Evolutionary conservation across 495 filamentous ascomycete genomes (phyloP), one percentile per base, ranked within the genome.

Genomic region (Penicillium goetzii): DNA sequence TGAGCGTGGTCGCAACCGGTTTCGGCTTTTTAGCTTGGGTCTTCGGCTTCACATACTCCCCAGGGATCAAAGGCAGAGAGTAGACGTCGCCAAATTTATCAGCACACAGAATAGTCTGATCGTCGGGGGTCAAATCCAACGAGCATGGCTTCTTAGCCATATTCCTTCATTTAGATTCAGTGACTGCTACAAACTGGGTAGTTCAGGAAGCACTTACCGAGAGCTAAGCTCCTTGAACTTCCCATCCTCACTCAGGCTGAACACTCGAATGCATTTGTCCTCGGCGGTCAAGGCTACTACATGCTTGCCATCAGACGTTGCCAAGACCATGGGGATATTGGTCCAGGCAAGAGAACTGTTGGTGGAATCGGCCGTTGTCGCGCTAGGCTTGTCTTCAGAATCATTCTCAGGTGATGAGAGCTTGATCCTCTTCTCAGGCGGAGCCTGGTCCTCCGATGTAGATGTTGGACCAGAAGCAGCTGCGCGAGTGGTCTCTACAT

Each of bases 41-140:
- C 40, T 65, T 43, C 41, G 52, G 36, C 50, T 71, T 71, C 21
- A 70, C 62, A 36, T 66, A 71, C 47, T 77, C 68, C 32, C 80
- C 72, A n/a, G 81, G 82, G 54, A 93, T 72, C 3, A 98, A 76
- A 4, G 95, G 93, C n/a, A 99, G 74, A 7, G 89, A 83, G 74
- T 95, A 97, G 61, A 97, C 94, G 76, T 99, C 95, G 34, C 95
- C 95, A 70, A 97, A 97, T 72, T 98, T 99, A 76, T 99, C 96
- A 34, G 86, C 92, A 59, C 83, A 87, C 30, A 98, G 75, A 61
- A 98, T 91, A 3, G 83, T 90, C 3, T 76, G 77, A 45, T 87
- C 83, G 72, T 92, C 86, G 25, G 82, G 68, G 1, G 90, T 88
- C 51, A 97, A 75, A 52, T 83, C 77, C 59, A 99, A 74, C 51